These are phyloP conservation scores for Lepidium campestre DNA, from an alignment of 441 rosid species.

Conservation along the genomic window DNA sequence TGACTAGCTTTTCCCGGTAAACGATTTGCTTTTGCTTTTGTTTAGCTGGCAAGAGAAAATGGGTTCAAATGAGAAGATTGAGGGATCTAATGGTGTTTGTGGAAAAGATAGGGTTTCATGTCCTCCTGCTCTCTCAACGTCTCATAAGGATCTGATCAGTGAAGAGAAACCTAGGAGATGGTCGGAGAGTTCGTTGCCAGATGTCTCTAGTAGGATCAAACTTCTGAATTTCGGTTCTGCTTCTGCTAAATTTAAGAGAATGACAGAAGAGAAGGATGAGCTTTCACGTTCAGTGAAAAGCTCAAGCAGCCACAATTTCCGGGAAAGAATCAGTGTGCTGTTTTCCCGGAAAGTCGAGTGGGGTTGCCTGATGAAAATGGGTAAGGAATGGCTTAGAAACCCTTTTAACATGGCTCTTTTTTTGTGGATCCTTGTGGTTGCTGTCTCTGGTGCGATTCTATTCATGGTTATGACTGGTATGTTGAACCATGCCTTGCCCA, in stretches of 20 bases:
- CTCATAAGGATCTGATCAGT: slow-evolving; percentile 36
- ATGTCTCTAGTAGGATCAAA: slow-evolving; percentile 29
- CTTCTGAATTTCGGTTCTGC: slow-evolving; percentile 60
- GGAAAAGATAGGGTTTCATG: slow-evolving; percentile 19
- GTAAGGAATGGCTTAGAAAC: slow-evolving; percentile 62
- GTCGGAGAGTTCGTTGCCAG: slow-evolving; percentile 18
- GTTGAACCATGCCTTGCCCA: slow-evolving; percentile 56
- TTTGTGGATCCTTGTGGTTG: slow-evolving; percentile 61
- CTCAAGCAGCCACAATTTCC: slow-evolving; percentile 36
- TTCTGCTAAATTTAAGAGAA: slow-evolving; percentile 52
- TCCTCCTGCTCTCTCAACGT: slow-evolving; percentile 38
- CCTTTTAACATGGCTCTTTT: slow-evolving; percentile 88
- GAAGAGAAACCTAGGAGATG: slow-evolving; percentile 28
- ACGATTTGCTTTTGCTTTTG: slow-evolving; percentile 5
- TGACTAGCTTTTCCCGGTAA: slow-evolving; percentile 18
- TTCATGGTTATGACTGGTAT: slow-evolving; percentile 94
- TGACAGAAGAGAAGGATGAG: slow-evolving; percentile 60
- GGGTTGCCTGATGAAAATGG: slow-evolving; percentile 44
- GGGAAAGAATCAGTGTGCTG: slow-evolving; percentile 47
- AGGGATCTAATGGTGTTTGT: slow-evolving; percentile 27
- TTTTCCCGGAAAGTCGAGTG: slow-evolving; percentile 61
- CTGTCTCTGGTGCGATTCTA: slow-evolving; percentile 83
- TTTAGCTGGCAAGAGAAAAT: slow-evolving; percentile 17
- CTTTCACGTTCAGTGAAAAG: slow-evolving; percentile 51
- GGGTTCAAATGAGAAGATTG: slow-evolving; percentile 38